Evolutionary conservation across 1,284 basidiomycete species (phyloP).

Genomic region (Sparassis latifolia): DNA sequence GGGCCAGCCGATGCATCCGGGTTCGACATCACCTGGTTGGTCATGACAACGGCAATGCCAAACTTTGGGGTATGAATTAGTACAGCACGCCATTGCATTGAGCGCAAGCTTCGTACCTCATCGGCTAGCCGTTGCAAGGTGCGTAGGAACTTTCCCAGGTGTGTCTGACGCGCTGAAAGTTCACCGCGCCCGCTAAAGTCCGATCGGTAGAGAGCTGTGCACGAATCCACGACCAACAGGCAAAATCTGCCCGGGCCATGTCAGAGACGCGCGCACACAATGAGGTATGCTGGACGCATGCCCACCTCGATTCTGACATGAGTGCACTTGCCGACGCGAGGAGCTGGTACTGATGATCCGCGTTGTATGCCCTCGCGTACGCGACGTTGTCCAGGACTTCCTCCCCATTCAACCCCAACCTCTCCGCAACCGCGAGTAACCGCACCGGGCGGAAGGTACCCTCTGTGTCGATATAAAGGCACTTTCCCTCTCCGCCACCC

Average conservation of each 20-base stretch:
- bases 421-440: slow-evolving; percentile 90
- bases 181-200: slow-evolving; percentile 97
- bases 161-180: slow-evolving; percentile 90
- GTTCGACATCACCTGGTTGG: slow-evolving; percentile 98
- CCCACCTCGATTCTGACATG: slow-evolving; percentile 93
- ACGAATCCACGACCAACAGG: slow-evolving; percentile 94
- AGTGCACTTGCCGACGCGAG: slow-evolving; percentile 91
- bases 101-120: slow-evolving; percentile 54
- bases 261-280: slow-evolving; percentile 14
- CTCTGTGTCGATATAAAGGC: slow-evolving; percentile 98
- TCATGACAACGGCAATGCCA: slow-evolving; percentile 95
- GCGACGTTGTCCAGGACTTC: slow-evolving; percentile 99
- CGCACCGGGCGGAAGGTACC: slow-evolving; percentile 98
- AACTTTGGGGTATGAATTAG: slow-evolving; percentile 49
- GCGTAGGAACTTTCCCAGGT: slow-evolving; percentile 95
- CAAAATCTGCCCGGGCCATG: slow-evolving; percentile 66
- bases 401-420: slow-evolving; percentile 93
- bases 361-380: slow-evolving; percentile 97
- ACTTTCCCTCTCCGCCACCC: slow-evolving; percentile 99
- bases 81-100: neutral
- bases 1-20: slow-evolving; percentile 91
- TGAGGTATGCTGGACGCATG: neutral
- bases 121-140: slow-evolving; percentile 92
- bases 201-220: slow-evolving; percentile 92
- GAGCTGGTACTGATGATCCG: slow-evolving; percentile 93